These are phyloP conservation scores for Neoscytalidium dimidiatum DNA, from an alignment of 2,329 filamentous ascomycete species.

Conservation along the genomic window DNA sequence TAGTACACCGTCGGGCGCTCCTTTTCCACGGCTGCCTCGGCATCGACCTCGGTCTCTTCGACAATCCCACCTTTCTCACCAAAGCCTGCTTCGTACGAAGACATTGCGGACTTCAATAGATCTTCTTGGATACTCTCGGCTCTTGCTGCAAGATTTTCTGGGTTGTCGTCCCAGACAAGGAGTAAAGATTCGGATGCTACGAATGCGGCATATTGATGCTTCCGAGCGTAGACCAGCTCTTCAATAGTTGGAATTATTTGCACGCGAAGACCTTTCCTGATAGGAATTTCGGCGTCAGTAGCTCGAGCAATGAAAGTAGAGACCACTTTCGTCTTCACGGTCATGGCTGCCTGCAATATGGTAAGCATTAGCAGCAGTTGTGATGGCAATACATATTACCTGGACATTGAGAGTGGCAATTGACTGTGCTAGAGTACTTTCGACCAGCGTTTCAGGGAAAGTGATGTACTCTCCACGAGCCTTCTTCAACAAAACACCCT, in stretches of 20 bases:
- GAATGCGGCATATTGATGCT: slow-evolving; percentile 80
- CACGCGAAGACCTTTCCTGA: slow-evolving; percentile 75
- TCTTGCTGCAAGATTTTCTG: slow-evolving; percentile 67
- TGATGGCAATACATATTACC: background rate
- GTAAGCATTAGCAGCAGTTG: background rate
- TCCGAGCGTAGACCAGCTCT: slow-evolving; percentile 69
- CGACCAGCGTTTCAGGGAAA: slow-evolving; percentile 1
- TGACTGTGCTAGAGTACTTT: slow-evolving; percentile 7
- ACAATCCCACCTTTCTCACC: slow-evolving; percentile 52
- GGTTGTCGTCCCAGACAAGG: slow-evolving; percentile 81
- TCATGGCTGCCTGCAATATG: background rate
- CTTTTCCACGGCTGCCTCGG: slow-evolving; percentile 69
- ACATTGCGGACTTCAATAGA: slow-evolving; percentile 77
- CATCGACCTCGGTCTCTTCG: slow-evolving; percentile 63
- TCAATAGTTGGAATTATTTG: slow-evolving; percentile 74
- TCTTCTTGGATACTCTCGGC: slow-evolving; percentile 74
- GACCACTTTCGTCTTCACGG: slow-evolving; percentile 14
- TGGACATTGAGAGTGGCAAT: slow-evolving; percentile 19
- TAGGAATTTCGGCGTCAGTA: slow-evolving; percentile 63
- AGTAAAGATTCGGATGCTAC: slow-evolving; percentile 70
- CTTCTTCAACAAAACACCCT: slow-evolving; percentile 16
- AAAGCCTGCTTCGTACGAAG: slow-evolving; percentile 55
- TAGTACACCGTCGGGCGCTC: slow-evolving; percentile 67
- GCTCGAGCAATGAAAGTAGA: slow-evolving; percentile 13
- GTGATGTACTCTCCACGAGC: slow-evolving; percentile 16